These are phyloP conservation scores for Phytopythium boreale DNA, from an alignment of 352 stramenopile species.

Conservation along the genomic window DNA sequence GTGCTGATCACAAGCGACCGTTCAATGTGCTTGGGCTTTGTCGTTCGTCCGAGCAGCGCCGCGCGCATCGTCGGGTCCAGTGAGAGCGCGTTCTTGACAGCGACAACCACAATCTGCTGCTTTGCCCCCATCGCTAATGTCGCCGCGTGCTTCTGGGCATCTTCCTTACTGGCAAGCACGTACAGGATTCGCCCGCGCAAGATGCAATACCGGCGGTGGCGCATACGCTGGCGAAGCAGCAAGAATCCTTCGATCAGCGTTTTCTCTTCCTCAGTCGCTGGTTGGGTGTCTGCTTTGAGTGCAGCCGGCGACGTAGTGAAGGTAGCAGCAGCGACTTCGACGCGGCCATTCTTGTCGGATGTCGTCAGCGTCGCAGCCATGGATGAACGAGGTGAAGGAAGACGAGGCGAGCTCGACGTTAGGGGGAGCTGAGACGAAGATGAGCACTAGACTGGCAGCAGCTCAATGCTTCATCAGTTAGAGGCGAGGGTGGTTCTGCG, in stretches of 20 bases:
- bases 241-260: slow-evolving; percentile 58
- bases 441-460: not conserved
- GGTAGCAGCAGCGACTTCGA: not conserved
- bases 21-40: slow-evolving; percentile 26
- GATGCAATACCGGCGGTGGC: slow-evolving; percentile 70
- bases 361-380: not conserved
- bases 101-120: slow-evolving; percentile 61
- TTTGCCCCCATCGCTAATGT: slow-evolving; percentile 20
- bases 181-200: slow-evolving; percentile 48
- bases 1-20: slow-evolving; percentile 68
- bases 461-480: not conserved
- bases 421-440: not conserved
- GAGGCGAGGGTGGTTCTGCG: not conserved
- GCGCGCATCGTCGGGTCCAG: slow-evolving; percentile 52
- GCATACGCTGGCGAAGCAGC: slow-evolving; percentile 50
- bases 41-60: slow-evolving; percentile 37
- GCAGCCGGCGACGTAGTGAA: not conserved
- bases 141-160: slow-evolving; percentile 16
- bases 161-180: slow-evolving; percentile 59
- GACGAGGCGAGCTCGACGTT: not conserved
- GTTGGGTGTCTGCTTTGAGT: not conserved
- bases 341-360: too few species aligned
- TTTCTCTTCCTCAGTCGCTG: not conserved
- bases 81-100: slow-evolving; percentile 56
- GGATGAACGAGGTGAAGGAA: not conserved